phyloP scores from a whole-genome alignment of 768 basidiomycete genomes.

The Cantharellus anzutake region DNA sequence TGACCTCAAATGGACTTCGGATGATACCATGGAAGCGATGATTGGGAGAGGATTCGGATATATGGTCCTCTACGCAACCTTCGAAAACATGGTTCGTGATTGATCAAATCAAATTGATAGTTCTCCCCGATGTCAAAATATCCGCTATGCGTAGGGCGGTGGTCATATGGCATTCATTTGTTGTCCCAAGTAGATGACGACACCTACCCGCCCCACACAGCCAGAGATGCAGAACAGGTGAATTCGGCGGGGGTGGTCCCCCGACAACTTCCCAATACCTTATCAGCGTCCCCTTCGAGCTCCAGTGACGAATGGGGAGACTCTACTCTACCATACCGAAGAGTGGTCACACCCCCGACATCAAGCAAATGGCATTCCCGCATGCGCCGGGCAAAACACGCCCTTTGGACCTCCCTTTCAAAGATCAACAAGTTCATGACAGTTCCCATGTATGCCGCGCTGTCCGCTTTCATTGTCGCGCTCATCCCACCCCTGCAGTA shows the following conservation, averaged over 20 bases:
- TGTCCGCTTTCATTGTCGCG: slow-evolving; percentile 58
- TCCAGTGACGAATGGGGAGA: slow-evolving; percentile 7
- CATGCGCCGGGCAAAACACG: slow-evolving; percentile 6
- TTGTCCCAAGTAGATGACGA: slow-evolving; percentile 53
- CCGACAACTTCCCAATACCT: neutral
- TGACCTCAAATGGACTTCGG: slow-evolving; percentile 57
- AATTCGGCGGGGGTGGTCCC: neutral
- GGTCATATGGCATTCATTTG: slow-evolving; percentile 82
- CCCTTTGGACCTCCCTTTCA: neutral
- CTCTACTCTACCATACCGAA: neutral
- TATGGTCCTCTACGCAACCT: slow-evolving; percentile 78
- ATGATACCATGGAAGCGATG: slow-evolving; percentile 77
- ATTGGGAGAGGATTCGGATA: slow-evolving; percentile 80
- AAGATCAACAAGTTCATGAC: slow-evolving; percentile 51
- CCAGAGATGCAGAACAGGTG: slow-evolving; percentile 36
- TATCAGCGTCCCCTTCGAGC: slow-evolving; percentile 12
- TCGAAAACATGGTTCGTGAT: slow-evolving; percentile 74
- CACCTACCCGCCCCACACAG: neutral
- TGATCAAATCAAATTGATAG: neutral
- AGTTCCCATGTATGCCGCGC: slow-evolving; percentile 65
- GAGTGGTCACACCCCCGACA: neutral
- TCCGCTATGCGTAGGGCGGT: slow-evolving; percentile 40
- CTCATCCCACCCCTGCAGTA: slow-evolving; percentile 59
- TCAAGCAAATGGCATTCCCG: neutral
- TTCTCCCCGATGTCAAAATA: neutral